phyloP scores from a whole-genome alignment of 1,284 basidiomycete species.

The Stygiomarasmius scandens region DNA sequence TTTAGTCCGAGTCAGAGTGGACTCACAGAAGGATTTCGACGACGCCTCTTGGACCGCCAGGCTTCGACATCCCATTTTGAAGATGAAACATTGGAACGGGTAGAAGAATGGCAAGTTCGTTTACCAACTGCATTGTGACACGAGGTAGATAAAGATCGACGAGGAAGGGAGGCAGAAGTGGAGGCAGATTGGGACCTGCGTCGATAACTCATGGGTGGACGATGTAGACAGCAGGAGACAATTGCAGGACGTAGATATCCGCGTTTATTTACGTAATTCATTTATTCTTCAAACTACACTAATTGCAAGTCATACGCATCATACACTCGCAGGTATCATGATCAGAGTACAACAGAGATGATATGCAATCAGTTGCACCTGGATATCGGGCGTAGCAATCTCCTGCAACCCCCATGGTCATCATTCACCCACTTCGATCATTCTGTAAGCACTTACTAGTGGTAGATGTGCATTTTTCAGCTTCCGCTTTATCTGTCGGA shows the following conservation, averaged over 20 bases:
- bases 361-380: neutral
- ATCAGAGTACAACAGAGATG: neutral
- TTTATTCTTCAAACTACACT: neutral
- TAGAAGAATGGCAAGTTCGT: constrained; percentile 42
- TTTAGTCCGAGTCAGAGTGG: neutral
- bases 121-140: constrained; percentile 46
- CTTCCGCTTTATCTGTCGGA: neutral
- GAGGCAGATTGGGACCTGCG: constrained; percentile 62
- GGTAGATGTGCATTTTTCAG: neutral
- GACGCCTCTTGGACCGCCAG: constrained; percentile 57
- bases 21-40: constrained; percentile 50
- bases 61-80: constrained; percentile 54
- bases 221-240: constrained; percentile 4
- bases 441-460: neutral
- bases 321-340: neutral
- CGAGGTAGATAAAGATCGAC: constrained; percentile 34
- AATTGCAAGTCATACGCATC: neutral
- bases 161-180: constrained; percentile 39
- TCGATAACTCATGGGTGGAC: constrained; percentile 42
- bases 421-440: neutral
- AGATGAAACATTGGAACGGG: constrained; percentile 36
- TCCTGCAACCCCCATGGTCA: neutral
- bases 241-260: neutral
- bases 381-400: neutral
- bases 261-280: neutral